Evolutionary conservation across 805 yeast genomes (phyloP), one percentile per base, ranked within the genome.

Genomic region (Candida chauliodis): DNA sequence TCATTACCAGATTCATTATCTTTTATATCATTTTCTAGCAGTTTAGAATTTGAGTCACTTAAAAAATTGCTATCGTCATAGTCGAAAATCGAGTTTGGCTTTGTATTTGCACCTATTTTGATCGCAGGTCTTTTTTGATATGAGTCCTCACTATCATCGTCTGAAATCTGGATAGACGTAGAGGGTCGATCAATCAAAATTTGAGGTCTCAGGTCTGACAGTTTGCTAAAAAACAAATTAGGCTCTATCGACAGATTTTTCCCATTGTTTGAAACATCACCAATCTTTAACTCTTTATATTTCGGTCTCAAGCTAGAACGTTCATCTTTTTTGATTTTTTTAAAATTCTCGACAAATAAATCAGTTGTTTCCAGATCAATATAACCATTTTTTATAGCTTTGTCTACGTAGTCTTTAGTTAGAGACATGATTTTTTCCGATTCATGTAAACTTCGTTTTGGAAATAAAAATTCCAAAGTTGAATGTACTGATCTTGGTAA

Each of bases 221-320:
- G 9, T 21, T 16, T 27, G 5, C 15, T 27, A 19, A 30, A 19
- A 24, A 33, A 23, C 2, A 5, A 16, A 11, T 20, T 16, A 3
- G 36, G 36, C 3, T 23, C 36, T 11, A 33, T 33, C 24, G 36
- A 20, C 36, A 33, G 22, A 11, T 24, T 16, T 15, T 33, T 14
- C 9, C 22, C 36, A 3, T 22, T 29, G 24, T 23, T 23, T 6
- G 29, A 33, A 5, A 32, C 35, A 22, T 32, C 35, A 19, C 28
- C 28, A 14, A 33, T 33, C 11, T 16, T 24, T 3, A 33, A 33
- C 3, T 23, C 21, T 17, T 19, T 14, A 17, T 16, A 23, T 17
- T 33, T 33, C 4, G 36, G 36, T 24, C 36, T 33, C 5, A 17
- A 17, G 13, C 24, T 30, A 3, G 24, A 18, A 8, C 15, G 21